phyloP scores from a whole-genome alignment of 1,284 basidiomycete species.

The Acaromyces ingoldii region DNA sequence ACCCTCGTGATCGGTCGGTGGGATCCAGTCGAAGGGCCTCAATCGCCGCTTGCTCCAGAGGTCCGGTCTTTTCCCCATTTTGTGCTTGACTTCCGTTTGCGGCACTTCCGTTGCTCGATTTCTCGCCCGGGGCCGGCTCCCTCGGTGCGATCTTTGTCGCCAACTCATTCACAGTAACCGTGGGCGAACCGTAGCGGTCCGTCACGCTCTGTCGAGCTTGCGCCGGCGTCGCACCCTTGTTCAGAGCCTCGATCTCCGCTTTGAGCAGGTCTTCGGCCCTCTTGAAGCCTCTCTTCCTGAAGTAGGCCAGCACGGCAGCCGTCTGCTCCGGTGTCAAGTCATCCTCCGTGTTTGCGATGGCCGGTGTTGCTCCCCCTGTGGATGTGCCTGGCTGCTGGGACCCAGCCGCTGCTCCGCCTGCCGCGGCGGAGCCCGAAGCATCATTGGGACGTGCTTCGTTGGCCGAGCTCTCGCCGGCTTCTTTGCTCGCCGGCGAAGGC shows the following conservation, averaged over 20 bases:
- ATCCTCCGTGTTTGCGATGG: no score
- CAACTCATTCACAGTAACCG: constrained; percentile 59
- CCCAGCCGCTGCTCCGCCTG: no score
- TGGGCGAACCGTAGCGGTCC: constrained; percentile 53
- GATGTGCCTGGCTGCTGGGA: no score
- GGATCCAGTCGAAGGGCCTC: constrained; percentile 78
- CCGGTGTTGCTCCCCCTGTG: no score
- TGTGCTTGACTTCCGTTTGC: constrained; percentile 55
- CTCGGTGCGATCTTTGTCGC: constrained; percentile 42
- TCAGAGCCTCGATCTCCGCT: constrained; percentile 60
- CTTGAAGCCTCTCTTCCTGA: constrained; percentile 73
- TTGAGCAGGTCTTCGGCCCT: constrained; percentile 70
- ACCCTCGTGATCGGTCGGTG: constrained; percentile 80
- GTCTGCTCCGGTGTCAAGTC: neutral
- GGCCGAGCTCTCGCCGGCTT: no score
- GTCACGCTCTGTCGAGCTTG: constrained; percentile 13
- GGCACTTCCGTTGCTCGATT: constrained; percentile 51
- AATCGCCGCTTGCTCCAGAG: constrained; percentile 57
- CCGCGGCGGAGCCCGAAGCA: no score
- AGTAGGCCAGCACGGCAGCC: constrained; percentile 70
- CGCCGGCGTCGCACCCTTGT: constrained; percentile 20
- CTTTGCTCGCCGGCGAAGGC: no score
- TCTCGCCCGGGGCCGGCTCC: constrained; percentile 52
- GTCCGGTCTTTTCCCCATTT: neutral
- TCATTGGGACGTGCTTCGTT: no score